Base-by-base conservation (phyloP, 768 basidiomycete genomes). In the Calocybe indica region DNA sequence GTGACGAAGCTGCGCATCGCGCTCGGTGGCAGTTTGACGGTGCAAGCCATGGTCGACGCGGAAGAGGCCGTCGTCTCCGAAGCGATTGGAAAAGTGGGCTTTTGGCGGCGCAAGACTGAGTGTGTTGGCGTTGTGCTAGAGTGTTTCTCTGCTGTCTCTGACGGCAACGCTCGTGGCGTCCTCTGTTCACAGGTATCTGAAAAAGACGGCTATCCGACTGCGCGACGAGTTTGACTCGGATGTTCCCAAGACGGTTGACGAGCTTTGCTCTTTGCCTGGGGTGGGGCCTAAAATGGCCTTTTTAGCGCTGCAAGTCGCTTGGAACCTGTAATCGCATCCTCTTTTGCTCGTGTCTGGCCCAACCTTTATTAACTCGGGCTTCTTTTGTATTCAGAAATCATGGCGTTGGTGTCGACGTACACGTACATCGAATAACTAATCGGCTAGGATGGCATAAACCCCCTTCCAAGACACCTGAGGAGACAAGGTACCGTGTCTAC, bases 221-320 rank as follows among this genome's bases (percentile, higher is more conserved):
- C 69, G 74, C 12, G 84, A 90, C 48, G 75, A 84, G 0, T 91
- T 90, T 50, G 75, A 76, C 39, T 84, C 84, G 2, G 93, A 97
- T 51, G 84, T 98, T 0, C 95, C 95, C 0, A 82, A 86, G 60
- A 93, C 91, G 0, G 81, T 86, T 3, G 92, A 92, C 34, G 90
- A 89, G 36, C 71, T 99, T 7, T 90, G 92, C 55, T 85, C 86
- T 5, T 66, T 98, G 9, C 83, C 83, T 1, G 95, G 95, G 0
- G 93, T 97, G 0, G 95, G 95, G 0, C 95, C 93, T 0, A 98
- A 99, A 64, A 96, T 98, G 92, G 91, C 91, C 1, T 95, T 90
- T 65, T 63, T 96, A 33, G 71, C 82, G 1, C 72, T 95, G 2
- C 92, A 92, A 54, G 78, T 78, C 28, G 92, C 90, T 1, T 95